Conservation (phyloP, 495 filamentous ascomycete genomes). For the Usnea hakonensis region DNA sequence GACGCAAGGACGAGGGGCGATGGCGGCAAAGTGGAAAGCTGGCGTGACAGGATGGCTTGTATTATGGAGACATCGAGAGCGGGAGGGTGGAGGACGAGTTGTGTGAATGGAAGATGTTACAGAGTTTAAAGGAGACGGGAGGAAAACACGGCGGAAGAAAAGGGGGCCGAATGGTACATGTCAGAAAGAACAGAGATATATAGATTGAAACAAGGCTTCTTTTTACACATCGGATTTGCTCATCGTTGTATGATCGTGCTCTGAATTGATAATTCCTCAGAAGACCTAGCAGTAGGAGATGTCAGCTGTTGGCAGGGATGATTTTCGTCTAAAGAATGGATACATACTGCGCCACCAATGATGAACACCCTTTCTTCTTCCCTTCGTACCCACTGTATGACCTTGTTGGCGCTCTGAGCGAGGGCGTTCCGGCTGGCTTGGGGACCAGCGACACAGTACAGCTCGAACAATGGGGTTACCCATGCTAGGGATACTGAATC, state of each 20-base stretch:
- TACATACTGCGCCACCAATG: constrained; percentile 74
- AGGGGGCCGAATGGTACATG: background rate
- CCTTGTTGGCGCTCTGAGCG: constrained; percentile 75
- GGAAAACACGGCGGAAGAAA: background rate
- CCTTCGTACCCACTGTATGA: constrained; percentile 79
- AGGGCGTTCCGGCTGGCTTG: constrained; percentile 68
- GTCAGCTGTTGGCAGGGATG: background rate
- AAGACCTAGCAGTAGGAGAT: constrained; percentile 10
- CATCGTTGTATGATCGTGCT: background rate
- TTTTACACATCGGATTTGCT: background rate
- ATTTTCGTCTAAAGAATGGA: background rate
- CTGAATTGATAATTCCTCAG: background rate
- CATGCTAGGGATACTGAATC: constrained; percentile 77
- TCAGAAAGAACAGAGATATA: background rate
- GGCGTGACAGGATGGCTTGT: background rate
- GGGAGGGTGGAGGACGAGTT: background rate
- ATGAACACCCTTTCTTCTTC: constrained; percentile 95
- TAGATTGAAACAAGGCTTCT: background rate
- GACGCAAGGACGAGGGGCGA: background rate
- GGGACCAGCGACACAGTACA: constrained; percentile 86
- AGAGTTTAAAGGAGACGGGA: background rate
- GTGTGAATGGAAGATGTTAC: background rate
- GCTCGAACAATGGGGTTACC: constrained; percentile 82
- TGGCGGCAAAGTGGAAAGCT: background rate
- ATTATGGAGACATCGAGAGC: background rate